These are phyloP conservation scores for Populus nigra DNA, from an alignment of 345 rosid genomes.

Conservation along the genomic window DNA sequence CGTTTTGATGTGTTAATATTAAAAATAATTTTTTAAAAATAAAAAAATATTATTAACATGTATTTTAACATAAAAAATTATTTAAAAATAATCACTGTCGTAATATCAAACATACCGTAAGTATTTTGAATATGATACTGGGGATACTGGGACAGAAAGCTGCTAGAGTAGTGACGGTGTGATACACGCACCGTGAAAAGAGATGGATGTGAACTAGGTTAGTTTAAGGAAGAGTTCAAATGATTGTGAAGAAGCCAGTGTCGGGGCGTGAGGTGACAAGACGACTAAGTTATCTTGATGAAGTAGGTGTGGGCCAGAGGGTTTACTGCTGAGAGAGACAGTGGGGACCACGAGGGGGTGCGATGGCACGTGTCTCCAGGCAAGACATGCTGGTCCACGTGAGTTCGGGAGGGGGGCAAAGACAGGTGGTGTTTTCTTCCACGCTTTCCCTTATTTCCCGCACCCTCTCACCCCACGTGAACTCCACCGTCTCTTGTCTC, in stretches of 20 bases:
- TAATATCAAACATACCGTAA: no score
- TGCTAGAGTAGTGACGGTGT: not conserved
- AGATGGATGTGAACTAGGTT: not conserved
- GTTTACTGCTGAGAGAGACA: not conserved
- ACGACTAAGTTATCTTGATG: conserved; percentile 19
- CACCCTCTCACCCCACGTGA: conserved; percentile 45
- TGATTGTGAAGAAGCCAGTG: conserved; percentile 47
- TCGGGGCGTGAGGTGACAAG: conserved; percentile 44
- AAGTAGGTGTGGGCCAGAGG: conserved; percentile 19
- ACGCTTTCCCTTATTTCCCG: conserved; percentile 31
- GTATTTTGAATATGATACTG: not conserved
- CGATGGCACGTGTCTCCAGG: conserved; percentile 49
- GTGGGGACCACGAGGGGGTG: conserved; percentile 10
- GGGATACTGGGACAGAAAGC: not conserved
- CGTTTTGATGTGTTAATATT: no score
- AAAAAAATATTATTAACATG: no score
- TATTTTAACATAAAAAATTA: no score
- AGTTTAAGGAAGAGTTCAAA: conserved; percentile 23
- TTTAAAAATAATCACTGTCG: no score
- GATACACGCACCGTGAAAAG: not conserved
- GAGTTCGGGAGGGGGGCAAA: conserved; percentile 22
- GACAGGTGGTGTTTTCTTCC: conserved; percentile 21
- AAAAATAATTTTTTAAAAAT: no score
- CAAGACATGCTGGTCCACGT: conserved; percentile 63
- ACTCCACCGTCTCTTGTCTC: conserved; percentile 46